Evolutionary conservation across 192 early-diverging fungal genomes (phyloP).

Genomic region (Umbelopsis sp.): DNA sequence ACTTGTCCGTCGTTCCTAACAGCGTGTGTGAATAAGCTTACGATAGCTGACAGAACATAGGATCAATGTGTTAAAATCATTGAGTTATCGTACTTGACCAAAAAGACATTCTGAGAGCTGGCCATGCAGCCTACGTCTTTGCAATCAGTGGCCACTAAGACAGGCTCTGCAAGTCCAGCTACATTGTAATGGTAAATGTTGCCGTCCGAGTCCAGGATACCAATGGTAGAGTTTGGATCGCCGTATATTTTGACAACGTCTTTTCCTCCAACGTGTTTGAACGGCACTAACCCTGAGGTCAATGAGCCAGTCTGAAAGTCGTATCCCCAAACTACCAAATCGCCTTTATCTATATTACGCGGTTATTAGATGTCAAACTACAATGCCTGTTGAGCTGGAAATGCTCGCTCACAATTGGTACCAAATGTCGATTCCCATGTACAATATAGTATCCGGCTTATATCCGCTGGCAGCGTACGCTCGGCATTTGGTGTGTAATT

Average conservation of each 20-base stretch:
- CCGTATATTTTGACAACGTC: background rate
- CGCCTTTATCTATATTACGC: background rate
- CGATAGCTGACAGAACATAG: too few species aligned
- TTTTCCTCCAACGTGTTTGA: background rate
- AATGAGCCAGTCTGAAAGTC: background rate
- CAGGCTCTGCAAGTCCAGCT: background rate
- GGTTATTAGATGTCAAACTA: background rate
- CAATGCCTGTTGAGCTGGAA: background rate
- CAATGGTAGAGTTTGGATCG: background rate
- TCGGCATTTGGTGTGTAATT: background rate
- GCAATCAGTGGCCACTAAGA: background rate
- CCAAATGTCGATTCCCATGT: conserved; percentile 4
- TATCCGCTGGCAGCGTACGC: background rate
- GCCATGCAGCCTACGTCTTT: background rate
- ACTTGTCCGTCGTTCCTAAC: background rate
- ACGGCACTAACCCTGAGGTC: background rate
- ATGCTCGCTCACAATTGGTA: background rate
- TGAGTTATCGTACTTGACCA: background rate
- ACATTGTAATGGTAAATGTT: background rate
- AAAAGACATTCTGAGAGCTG: background rate
- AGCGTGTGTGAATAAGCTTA: too few species aligned
- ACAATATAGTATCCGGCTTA: background rate
- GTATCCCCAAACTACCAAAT: conserved; percentile 4
- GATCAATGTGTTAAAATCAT: background rate
- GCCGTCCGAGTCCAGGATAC: background rate